Conservation (phyloP, 1,284 basidiomycete species). For the Leccinum pallidistipes region DNA sequence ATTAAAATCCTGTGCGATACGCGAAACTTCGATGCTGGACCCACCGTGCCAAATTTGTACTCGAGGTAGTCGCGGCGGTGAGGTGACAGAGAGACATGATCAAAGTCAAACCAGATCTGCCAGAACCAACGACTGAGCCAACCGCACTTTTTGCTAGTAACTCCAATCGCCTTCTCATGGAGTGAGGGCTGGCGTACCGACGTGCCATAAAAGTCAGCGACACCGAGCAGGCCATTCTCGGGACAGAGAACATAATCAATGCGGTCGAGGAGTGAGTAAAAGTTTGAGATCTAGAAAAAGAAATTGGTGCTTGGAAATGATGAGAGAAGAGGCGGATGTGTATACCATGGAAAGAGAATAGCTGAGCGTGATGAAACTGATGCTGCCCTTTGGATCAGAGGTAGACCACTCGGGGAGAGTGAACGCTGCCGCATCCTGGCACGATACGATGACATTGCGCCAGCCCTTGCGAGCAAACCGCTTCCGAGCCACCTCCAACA, state of each 20-base stretch:
- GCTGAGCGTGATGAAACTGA: slow-evolving; percentile 66
- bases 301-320: not conserved
- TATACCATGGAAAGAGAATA: slow-evolving; percentile 73
- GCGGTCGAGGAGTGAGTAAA: slow-evolving; percentile 69
- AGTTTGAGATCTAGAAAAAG: slow-evolving; percentile 60
- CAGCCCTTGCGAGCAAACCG: slow-evolving; percentile 71
- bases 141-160: slow-evolving; percentile 65
- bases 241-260: slow-evolving; percentile 72
- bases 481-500: slow-evolving; percentile 70
- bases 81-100: slow-evolving; percentile 73
- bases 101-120: slow-evolving; percentile 81
- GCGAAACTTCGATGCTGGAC: slow-evolving; percentile 9
- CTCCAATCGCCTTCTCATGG: slow-evolving; percentile 69
- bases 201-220: slow-evolving; percentile 84
- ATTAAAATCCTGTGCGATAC: slow-evolving; percentile 2
- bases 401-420: slow-evolving; percentile 61
- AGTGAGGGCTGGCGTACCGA: slow-evolving; percentile 58
- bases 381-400: slow-evolving; percentile 52
- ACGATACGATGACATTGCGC: slow-evolving; percentile 74
- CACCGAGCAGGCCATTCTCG: slow-evolving; percentile 63
- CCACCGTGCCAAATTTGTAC: slow-evolving; percentile 75
- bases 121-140: slow-evolving; percentile 83
- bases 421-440: slow-evolving; percentile 76
- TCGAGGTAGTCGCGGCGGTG: slow-evolving; percentile 76
- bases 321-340: slow-evolving; percentile 12